Conservation (phyloP, 2,329 filamentous ascomycete species). For the Sphaerostilbella broomeana region DNA sequence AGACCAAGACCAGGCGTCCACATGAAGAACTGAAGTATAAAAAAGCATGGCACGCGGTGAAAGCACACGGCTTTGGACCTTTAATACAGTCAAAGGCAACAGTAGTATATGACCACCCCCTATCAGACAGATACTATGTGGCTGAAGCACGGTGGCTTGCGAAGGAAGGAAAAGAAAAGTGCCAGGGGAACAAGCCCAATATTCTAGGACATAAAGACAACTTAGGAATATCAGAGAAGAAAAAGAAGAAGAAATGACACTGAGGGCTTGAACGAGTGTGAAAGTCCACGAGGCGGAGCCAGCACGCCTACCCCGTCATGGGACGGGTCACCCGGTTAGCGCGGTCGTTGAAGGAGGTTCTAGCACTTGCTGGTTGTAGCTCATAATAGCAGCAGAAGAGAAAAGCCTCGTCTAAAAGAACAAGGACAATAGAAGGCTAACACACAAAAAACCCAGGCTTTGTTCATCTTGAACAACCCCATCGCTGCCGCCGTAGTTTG, state of each 20-base stretch:
- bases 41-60: conserved; percentile 11
- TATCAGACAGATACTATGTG: conserved; percentile 8
- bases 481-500: background rate
- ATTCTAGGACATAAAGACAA: conserved; percentile 1
- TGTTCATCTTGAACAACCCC: background rate
- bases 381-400: background rate
- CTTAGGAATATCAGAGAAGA: too few species aligned
- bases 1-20: conserved; percentile 9
- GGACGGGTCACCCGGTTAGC: conserved; percentile 10
- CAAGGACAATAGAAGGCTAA: background rate
- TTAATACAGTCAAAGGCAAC: conserved; percentile 1
- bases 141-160: conserved; percentile 12
- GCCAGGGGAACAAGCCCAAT: too few species aligned
- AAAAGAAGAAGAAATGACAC: background rate
- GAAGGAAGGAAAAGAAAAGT: conserved; percentile 5
- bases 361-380: background rate
- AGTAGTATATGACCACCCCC: conserved; percentile 6
- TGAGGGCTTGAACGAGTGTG: background rate
- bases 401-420: background rate
- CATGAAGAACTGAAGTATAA: conserved; percentile 8
- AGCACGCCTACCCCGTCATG: conserved; percentile 5
- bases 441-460: background rate
- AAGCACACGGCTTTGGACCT: conserved; percentile 4
- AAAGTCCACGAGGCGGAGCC: conserved; percentile 12
- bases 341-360: background rate